Percentiles rank a stretch among this genome's conserved stretches.
Evolutionary conservation across 2,329 filamentous ascomycete species (phyloP).

Genomic region (Fusarium sp.): DNA sequence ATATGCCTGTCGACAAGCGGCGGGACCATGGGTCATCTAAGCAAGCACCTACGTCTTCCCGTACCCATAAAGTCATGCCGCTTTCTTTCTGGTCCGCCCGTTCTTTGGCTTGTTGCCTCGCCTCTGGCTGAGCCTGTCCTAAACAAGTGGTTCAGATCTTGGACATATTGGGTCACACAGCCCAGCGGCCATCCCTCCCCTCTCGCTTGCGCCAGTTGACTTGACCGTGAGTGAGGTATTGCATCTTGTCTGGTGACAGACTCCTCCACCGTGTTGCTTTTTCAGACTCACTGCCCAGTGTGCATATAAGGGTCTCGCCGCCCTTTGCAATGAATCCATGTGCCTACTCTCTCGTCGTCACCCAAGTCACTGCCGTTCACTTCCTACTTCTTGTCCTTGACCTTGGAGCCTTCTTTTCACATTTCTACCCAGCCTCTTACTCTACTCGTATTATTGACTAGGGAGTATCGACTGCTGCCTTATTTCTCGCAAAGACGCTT

Average conservation of each 20-base stretch:
- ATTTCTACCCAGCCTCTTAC: neutral
- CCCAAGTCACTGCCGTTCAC: constrained; percentile 21
- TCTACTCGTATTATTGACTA: constrained; percentile 13
- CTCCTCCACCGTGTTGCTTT: constrained; percentile 41
- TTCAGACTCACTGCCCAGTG: constrained; percentile 37
- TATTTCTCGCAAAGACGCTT: neutral
- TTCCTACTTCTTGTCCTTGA: constrained; percentile 9
- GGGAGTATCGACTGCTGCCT: constrained; percentile 2
- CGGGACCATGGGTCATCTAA: constrained; percentile 20
- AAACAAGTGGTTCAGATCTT: constrained; percentile 52
- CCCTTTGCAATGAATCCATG: constrained; percentile 30
- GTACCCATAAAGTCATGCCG: constrained; percentile 42
- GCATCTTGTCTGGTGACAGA: constrained; percentile 36
- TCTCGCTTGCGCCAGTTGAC: constrained; percentile 44
- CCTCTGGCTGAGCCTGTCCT: constrained; percentile 49
- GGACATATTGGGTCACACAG: constrained; percentile 52
- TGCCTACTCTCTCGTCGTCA: constrained; percentile 16
- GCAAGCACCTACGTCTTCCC: constrained; percentile 35
- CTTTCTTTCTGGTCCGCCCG: constrained; percentile 32
- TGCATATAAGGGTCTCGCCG: constrained; percentile 42
- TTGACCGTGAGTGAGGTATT: constrained; percentile 36
- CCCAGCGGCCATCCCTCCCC: constrained; percentile 44
- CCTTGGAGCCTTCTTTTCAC: constrained; percentile 1
- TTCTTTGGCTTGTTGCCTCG: constrained; percentile 45
- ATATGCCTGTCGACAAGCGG: constrained; percentile 37